phyloP scores from a whole-genome alignment of 169 alveolate genomes.

The Cryptosporidium canis region DNA sequence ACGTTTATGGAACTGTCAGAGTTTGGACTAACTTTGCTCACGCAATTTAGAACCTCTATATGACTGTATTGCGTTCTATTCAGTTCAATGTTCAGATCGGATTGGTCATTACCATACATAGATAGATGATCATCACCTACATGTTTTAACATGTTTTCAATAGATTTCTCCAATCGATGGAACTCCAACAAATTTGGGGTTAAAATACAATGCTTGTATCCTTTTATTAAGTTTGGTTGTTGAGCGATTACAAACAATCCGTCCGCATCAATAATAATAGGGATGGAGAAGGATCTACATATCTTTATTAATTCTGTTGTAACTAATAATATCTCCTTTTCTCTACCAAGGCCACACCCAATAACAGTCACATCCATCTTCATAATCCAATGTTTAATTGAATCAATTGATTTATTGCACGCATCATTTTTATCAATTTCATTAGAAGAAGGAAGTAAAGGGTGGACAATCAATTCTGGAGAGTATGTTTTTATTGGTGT shows the following conservation, averaged over 20 bases:
- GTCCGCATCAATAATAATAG: conserved; percentile 87
- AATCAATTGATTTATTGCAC: conserved; percentile 73
- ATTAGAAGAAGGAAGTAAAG: conserved; percentile 73
- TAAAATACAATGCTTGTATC: conserved; percentile 76
- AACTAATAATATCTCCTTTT: conserved; percentile 73
- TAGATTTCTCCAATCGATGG: conserved; percentile 38
- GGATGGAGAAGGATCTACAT: conserved; percentile 75
- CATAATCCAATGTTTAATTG: conserved; percentile 76
- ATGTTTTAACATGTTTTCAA: conserved; percentile 57
- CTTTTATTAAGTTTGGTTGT: conserved; percentile 55
- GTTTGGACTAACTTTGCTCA: background rate
- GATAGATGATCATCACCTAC: background rate
- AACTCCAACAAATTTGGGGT: conserved; percentile 87
- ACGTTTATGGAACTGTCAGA: conserved; percentile 17
- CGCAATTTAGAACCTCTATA: conserved; percentile 6
- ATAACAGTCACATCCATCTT: conserved; percentile 84
- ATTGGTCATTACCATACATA: background rate
- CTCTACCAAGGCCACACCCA: conserved; percentile 93
- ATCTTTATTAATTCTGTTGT: conserved; percentile 75
- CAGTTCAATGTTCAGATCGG: background rate
- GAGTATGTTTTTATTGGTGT: conserved; percentile 91
- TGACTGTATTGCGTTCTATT: background rate
- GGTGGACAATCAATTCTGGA: conserved; percentile 93
- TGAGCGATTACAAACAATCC: conserved; percentile 79
- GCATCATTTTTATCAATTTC: conserved; percentile 62